phyloP scores from a whole-genome alignment of 768 basidiomycete species.

The Strobilomyces echinocephalus region DNA sequence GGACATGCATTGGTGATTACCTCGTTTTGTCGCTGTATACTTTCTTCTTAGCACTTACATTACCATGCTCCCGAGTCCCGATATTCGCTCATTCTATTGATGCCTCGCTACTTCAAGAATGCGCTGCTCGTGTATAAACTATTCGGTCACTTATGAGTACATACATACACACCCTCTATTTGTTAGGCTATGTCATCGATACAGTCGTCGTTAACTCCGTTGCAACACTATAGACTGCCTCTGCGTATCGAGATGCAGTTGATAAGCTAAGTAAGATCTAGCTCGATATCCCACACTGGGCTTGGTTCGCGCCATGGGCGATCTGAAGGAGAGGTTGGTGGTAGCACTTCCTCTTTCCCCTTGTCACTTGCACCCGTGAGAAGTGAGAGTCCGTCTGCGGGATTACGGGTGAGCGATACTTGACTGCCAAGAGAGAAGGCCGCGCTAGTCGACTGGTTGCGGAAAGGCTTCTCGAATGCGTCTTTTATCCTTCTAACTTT shows the following conservation, averaged over 20 bases:
- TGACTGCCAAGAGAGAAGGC: constrained; percentile 33
- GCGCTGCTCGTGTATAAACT: constrained; percentile 10
- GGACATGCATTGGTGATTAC: not conserved
- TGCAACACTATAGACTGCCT: not conserved
- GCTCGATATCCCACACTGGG: constrained; percentile 72
- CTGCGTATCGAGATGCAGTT: constrained; percentile 10
- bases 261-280: constrained; percentile 39
- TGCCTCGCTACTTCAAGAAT: not conserved
- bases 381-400: not conserved
- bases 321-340: constrained; percentile 1
- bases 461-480: constrained; percentile 86
- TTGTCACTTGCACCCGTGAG: constrained; percentile 1
- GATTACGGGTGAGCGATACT: constrained; percentile 1
- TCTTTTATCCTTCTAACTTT: constrained; percentile 90
- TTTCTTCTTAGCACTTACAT: not conserved
- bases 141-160: constrained; percentile 23
- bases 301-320: constrained; percentile 42
- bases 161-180: not conserved
- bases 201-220: too few species aligned
- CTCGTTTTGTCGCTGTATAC: not conserved
- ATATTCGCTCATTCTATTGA: not conserved
- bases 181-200: not conserved
- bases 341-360: constrained; percentile 21
- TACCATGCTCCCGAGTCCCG: not conserved
- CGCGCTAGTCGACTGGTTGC: constrained; percentile 55